Evolutionary conservation across 805 yeast species (phyloP), one percentile per base, ranked within the genome.

Genomic region (Sugiyamaella valdiviana): DNA sequence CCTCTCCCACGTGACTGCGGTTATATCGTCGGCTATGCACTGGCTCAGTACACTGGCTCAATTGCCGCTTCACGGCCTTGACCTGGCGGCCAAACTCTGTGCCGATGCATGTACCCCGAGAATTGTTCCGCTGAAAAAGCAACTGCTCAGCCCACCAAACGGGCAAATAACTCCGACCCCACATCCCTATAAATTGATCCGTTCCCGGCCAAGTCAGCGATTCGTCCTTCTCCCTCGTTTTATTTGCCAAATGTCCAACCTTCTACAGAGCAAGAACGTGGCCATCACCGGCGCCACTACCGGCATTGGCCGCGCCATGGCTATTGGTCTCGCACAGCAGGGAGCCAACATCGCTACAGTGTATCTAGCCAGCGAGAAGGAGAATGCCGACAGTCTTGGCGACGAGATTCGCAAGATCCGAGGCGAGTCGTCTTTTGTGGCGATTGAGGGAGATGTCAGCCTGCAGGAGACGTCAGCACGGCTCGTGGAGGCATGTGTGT

Each of bases 381-480:
- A 70, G 19, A 83, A 80, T 42, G 95, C 83, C 10, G 71, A 75
- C 12, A 89, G 83, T 63, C 80, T 87, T 56, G 68, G 46, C 17
- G 36, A 51, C 16, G 56, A 52, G 43, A 51, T 52, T 10, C 63
- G 60, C 1, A 24, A 32, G 29, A 48, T 48, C 22, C 43, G 51
- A 58, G 59, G 55, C 10, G n/a, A 16, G 19, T 54, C 62, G 20
- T 39, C 44, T 19, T 56, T 57, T 39, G 44, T 66, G 6, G 70
- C 75, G 0, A 63, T 70, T 15, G 61, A 71, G 9, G 77, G 77
- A 15, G 42, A 23, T 48, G 54, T 20, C 40, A 32, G 19, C 70
- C 67, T 4, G 53, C 55, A 32, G 73, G 69, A 50, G 66, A 67
- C 4, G 77, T 71, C 71, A 5, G 48, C 43, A 1, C 54, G 54